Evolutionary conservation across 257 asterid species (phyloP).

Genomic region (Penstemon newberryi): DNA sequence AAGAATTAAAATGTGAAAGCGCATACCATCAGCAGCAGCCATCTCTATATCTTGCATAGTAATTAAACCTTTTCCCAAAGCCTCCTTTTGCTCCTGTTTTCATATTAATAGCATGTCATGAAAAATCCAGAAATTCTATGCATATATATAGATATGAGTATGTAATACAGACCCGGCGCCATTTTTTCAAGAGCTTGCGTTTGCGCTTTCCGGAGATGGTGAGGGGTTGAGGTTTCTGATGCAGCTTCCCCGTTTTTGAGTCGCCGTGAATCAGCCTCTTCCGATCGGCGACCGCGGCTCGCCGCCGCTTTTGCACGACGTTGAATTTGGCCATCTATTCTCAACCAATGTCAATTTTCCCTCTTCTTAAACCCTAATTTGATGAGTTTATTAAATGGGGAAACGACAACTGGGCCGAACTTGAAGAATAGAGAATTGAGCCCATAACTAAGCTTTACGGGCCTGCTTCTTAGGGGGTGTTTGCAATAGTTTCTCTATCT

Average conservation of each 20-base stretch:
- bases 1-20: neutral
- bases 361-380: too few relatives aligned
- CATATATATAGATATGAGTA: neutral
- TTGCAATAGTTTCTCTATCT: too few relatives aligned
- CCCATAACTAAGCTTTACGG: too few relatives aligned
- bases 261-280: slow-evolving; percentile 69
- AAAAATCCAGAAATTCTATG: neutral
- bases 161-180: slow-evolving; percentile 69
- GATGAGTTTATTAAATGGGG: too few relatives aligned
- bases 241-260: slow-evolving; percentile 55
- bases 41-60: slow-evolving; percentile 83
- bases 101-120: neutral
- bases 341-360: too few relatives aligned
- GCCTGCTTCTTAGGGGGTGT: too few relatives aligned
- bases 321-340: slow-evolving; percentile 64
- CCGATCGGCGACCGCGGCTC: slow-evolving; percentile 51
- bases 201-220: slow-evolving; percentile 88
- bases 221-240: slow-evolving; percentile 44
- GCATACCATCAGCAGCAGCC: slow-evolving; percentile 59
- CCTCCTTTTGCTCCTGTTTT: slow-evolving; percentile 77
- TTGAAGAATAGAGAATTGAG: too few relatives aligned
- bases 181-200: slow-evolving; percentile 73
- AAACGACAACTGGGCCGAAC: too few relatives aligned
- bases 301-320: slow-evolving; percentile 68
- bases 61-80: slow-evolving; percentile 56